Base-by-base conservation (phyloP, 2,329 filamentous ascomycete species). In the Xylariaceae sp. region DNA sequence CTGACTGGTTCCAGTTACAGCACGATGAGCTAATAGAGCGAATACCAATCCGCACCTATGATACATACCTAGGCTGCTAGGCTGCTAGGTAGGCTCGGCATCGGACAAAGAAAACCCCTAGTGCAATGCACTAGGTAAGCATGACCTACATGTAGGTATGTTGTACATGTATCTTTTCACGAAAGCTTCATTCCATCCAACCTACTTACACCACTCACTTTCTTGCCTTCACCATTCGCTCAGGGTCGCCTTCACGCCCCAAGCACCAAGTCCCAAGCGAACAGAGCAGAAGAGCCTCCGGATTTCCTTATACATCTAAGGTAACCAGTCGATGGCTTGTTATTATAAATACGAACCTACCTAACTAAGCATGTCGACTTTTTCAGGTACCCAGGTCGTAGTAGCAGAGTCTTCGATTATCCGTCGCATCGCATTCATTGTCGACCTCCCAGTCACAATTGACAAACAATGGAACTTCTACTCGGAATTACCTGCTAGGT, bases 391-490 rank as follows among this genome's bases (percentile, higher is more conserved):
- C n/a, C n/a, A n/a, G n/a, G n/a, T n/a, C n/a, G n/a, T n/a, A n/a
- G n/a, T n/a, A n/a, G n/a, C n/a, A n/a, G n/a, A n/a, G 48, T 47
- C 55, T 56, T 54, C 14, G 32, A 37, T 37, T n/a, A 12, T 37
- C 32, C 6, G 32, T 10, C 7, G 32, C 6, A 10, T 10, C 7
- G 32, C 9, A 21, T 43, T 16, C 37, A 6, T 12, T 19, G 23
- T 21, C 29, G 44, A 53, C 29, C 48, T 26, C 40, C 26, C 42
- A 9, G 40, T 23, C 21, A 41, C 44, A 54, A 45, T 21, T 18
- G 18, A 26, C 20, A 49, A 54, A 61, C 48, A 19, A 59, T 61
- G 59, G 59, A 47, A 55, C 19, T 40, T 23, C 9, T 20, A 19
- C 40, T 42, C 50, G 26, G 23, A 29, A 40, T 44, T 19, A n/a